Base-by-base conservation (phyloP, 2,329 filamentous ascomycete genomes). In the Cercospora canescens region DNA sequence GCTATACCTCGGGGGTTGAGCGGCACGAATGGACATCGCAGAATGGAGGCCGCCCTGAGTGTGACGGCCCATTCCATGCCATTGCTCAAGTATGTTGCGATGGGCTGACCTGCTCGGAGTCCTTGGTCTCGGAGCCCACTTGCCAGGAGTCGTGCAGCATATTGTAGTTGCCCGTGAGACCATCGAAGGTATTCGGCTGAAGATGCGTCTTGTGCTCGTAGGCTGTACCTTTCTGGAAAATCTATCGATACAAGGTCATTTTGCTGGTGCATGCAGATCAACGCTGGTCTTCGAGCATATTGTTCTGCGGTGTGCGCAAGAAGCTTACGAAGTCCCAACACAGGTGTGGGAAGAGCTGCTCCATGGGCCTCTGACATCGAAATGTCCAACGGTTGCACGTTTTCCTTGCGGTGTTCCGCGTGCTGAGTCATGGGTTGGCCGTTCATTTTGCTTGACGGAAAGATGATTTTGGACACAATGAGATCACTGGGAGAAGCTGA, bases 21-120 rank as follows among this genome's bases (percentile, higher is more conserved):
- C 39, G 65, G 65, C 18, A 67, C 62, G 24, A 67, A 65, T n/a
- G 62, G 57, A 55, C 62, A 67, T 58, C 57, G 21, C n/a, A 65
- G 35, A 6, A 57, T 65, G 14, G 52, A 35, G 11, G 65, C 65
- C 8, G 65, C 65, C 21, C 58, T 28, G n/a, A 64, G 48, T 2
- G 55, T 35, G 18, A 65, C 37, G 4, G 50, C 62, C 11, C 52
- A 67, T 50, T 67, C 62, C 18, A 55, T 54, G 37, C 62, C 37
- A 45, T 62, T 65, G 50, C n/a, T 16, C 21, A 67, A 32, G 30
- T 57, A 62, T 16, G 60, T 57, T 21, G 59, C 41, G 18, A 60
- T 60, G 6, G 58, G 58, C 11, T 60, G 58, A 24, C 58, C 41
- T 32, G 24, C 24, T 28, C 45, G 58, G 7, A 60, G 21, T 14